Base-by-base conservation (phyloP, 2,329 filamentous ascomycete genomes). In the Neodidymelliopsis sp. region DNA sequence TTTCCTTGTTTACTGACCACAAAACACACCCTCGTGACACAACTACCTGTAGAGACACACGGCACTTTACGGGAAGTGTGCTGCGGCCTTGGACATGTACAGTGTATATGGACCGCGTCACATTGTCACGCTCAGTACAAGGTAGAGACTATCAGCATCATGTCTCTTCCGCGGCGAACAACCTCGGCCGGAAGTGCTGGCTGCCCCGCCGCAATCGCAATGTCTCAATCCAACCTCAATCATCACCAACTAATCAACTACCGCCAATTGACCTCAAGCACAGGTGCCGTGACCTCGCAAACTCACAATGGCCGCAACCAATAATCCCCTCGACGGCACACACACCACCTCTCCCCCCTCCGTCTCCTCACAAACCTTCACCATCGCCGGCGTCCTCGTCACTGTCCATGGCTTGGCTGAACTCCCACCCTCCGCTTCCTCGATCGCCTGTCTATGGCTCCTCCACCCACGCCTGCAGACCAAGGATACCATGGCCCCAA, bases 371-470 rank as follows among this genome's bases (percentile, higher is more conserved):
- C 82, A 79, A 53, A 86, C 84, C 15, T 79, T 88, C 59, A 83
- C 85, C 53, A 89, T 97, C 70, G 85, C 88, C 31, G 91, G 91
- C 35, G 84, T 97, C 43, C 79, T 89, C 8, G 84, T 88, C 38
- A 89, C 90, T 51, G 80, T 96, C 49, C 92, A 92, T 72, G 92
- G 93, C 13, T 82, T 96, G 2, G 76, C 85, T 22, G 90, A 96
- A 67, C 80, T 96, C 0, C 77, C 84, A 1, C 42, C 77, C 0
- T 73, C 79, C 11, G 76, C 80, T 3, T 72, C 70, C 4, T 75
- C 78, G 23, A 77, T 96, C 25, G 86, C 91, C 18, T 90, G 89
- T 63, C 82, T 97, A n/a, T 97, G 92, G 90, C 85, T 97, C 10
- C 83, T 97, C 13, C 91, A 97, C 68, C 90, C 90, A 2, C 84